Conservation (phyloP, 2,329 filamentous ascomycete species). For the Aspergillus proliferans region DNA sequence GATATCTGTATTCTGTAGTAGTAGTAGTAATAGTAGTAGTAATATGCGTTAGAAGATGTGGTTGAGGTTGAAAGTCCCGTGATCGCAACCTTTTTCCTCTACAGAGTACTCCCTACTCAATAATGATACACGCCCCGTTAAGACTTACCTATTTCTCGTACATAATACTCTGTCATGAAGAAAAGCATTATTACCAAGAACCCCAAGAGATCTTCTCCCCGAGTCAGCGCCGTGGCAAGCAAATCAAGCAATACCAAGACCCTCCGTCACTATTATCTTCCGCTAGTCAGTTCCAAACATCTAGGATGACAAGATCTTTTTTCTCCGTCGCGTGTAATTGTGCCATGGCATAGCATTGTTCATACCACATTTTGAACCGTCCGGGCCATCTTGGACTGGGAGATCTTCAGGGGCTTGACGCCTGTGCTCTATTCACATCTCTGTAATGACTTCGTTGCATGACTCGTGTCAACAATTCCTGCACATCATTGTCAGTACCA, state of each 20-base stretch:
- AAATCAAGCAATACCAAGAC: neutral
- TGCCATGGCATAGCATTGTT: neutral
- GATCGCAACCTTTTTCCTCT: neutral
- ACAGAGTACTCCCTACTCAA: no score
- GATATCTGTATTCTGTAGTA: no score
- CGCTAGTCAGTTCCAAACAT: neutral
- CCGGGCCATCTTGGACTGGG: neutral
- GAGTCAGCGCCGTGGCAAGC: neutral
- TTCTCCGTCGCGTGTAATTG: neutral
- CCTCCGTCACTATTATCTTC: neutral
- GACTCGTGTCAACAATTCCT: neutral
- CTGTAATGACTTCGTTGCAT: neutral
- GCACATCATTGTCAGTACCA: neutral
- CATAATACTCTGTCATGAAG: no score
- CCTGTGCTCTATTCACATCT: neutral
- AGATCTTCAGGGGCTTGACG: neutral
- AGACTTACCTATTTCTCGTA: no score
- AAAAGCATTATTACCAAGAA: no score
- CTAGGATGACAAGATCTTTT: neutral
- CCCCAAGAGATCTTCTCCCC: neutral
- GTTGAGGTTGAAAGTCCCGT: neutral
- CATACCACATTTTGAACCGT: neutral
- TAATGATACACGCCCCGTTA: no score
- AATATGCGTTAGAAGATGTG: neutral
- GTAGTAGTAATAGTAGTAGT: neutral